Evolutionary conservation across 75 land plant genomes (phyloP), one percentile per base, ranked within the genome.

Genomic region (Cunninghamia lanceolata): DNA sequence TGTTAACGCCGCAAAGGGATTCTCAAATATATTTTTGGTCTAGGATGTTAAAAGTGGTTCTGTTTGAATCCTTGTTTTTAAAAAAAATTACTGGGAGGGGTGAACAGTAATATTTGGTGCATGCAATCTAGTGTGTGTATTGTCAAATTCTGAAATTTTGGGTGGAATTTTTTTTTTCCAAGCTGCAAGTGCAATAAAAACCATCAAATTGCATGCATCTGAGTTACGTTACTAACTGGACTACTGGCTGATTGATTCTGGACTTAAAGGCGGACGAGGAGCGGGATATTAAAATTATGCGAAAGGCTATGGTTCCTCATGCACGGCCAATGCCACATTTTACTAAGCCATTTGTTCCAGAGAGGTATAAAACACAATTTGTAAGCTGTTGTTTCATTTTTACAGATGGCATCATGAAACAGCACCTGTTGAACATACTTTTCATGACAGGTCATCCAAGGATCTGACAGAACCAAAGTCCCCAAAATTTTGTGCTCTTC

Each of bases 301-400:
- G 99, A 74, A 91, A 91, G 85, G 91, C 92, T 45, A 90, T 98
- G 96, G 96, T 96, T 38, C 97, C 94, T 10, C 92, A 93, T 84
- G 99, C 99, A 32, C 95, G 93, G n/a, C 99, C 99, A 28, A 80
- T 96, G 50, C 99, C 99, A 2, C 87, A 86, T 14, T 98, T 98
- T 84, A 92, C 80, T 34, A 90, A 90, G 78, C 99, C 99, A 2
- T 98, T 96, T 83, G 83, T 92, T 77, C 98, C 99, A 25, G 94
- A 92, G 38, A 98, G 89, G 99, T 96, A 88, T 76, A 89, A 43
- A 66, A 3, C 14, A 52, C 2, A 39, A 85, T 79, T 80, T 50
- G 8, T 45, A n/a, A 85, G 15, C 70, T 17, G 39, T 17, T 63
- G 17, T 5, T 25, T 38, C 16, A 32, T 85, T 54, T 21, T 43